Conservation (phyloP, 2,329 filamentous ascomycete species). For the Emericellopsis cladophorae region DNA sequence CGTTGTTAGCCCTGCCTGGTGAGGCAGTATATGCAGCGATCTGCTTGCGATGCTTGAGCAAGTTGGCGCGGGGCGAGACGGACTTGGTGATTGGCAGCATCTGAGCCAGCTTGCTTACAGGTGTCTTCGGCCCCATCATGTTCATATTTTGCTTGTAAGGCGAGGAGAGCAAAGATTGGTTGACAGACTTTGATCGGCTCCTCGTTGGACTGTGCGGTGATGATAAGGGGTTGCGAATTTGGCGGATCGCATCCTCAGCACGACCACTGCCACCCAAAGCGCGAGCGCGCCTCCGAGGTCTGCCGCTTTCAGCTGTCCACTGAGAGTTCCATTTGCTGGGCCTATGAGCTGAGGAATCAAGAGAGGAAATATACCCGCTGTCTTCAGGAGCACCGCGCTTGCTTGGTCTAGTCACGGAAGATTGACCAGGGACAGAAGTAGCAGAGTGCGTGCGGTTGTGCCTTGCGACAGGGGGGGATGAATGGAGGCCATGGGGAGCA, state of each 20-base stretch:
- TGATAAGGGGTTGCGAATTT: constrained; percentile 82
- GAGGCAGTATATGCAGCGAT: not conserved
- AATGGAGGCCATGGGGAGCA: constrained; percentile 60
- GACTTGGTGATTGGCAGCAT: constrained; percentile 49
- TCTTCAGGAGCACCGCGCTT: constrained; percentile 69
- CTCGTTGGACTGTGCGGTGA: constrained; percentile 66
- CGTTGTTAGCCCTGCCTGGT: not conserved
- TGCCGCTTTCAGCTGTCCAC: constrained; percentile 67
- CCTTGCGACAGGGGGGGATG: constrained; percentile 72
- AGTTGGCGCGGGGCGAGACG: constrained; percentile 83
- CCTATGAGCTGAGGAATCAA: constrained; percentile 80
- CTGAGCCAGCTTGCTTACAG: constrained; percentile 67
- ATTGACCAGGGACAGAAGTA: not conserved
- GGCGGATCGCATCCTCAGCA: constrained; percentile 90
- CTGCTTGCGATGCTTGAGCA: constrained; percentile 71
- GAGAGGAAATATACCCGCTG: constrained; percentile 92
- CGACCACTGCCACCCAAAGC: constrained; percentile 17
- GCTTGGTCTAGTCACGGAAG: constrained; percentile 37
- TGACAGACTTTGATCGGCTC: constrained; percentile 38
- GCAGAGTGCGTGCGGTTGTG: constrained; percentile 15
- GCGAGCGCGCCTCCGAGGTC: constrained; percentile 62
- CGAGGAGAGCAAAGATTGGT: constrained; percentile 51
- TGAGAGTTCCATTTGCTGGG: constrained; percentile 51
- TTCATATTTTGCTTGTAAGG: constrained; percentile 43
- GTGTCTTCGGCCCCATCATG: constrained; percentile 68